These are phyloP conservation scores for Globisporangium apiculatum DNA, from an alignment of 352 stramenopile species.

Conservation along the genomic window DNA sequence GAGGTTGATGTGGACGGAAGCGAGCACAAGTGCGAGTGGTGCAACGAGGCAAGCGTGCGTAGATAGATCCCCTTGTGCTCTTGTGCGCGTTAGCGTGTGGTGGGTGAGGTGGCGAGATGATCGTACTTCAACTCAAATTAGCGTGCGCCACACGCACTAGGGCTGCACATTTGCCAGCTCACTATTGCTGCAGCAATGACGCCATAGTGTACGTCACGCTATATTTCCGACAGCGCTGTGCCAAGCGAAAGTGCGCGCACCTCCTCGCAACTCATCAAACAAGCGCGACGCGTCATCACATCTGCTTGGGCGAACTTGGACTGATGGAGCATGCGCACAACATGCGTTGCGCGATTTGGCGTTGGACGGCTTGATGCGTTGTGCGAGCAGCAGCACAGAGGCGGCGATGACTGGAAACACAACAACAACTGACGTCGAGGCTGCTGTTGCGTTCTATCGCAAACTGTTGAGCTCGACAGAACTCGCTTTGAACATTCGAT, in stretches of 20 bases:
- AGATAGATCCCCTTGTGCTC: not conserved
- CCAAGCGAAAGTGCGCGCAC: not conserved
- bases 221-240: not conserved
- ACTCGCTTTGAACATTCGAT: not conserved
- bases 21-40: not conserved
- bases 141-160: not conserved
- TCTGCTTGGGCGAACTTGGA: not conserved
- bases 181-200: no score
- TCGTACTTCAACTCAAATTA: slow-evolving; percentile 5
- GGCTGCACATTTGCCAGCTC: no score
- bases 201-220: not conserved
- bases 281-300: not conserved
- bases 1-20: not conserved
- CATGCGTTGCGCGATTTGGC: no score
- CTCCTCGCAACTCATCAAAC: no score
- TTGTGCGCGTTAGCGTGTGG: not conserved
- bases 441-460: no score
- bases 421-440: no score
- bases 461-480: not conserved
- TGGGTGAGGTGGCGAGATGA: not conserved
- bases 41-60: not conserved
- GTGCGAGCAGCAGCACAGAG: no score
- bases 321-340: no score
- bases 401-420: no score
- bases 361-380: no score